Evolutionary conservation across 83 land plant species (phyloP).

Genomic region (Diphasiastrum complanatum): DNA sequence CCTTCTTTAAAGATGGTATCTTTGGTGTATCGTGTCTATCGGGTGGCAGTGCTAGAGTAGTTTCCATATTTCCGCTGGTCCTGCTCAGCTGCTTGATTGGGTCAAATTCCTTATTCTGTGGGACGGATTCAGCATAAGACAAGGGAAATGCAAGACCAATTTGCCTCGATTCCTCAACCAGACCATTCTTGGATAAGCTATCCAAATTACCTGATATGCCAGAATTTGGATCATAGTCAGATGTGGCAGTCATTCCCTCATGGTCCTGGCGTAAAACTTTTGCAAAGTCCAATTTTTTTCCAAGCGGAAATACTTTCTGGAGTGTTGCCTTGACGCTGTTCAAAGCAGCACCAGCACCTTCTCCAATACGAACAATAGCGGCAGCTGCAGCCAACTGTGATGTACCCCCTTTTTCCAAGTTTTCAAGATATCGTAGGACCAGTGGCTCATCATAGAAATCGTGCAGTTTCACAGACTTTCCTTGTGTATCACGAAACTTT

Average conservation of each 20-base stretch:
- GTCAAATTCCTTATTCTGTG: no score
- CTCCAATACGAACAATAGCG: constrained; percentile 79
- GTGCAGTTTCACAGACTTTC: constrained; percentile 47
- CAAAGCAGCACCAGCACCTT: constrained; percentile 73
- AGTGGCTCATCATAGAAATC: constrained; percentile 86
- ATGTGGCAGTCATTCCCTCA: neutral
- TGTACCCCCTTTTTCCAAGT: constrained; percentile 47
- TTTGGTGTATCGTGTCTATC: neutral
- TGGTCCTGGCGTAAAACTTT: neutral
- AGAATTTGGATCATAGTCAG: no score
- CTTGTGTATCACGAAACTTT: constrained; percentile 71
- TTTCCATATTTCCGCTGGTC: no score
- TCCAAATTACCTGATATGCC: no score
- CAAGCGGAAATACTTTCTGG: constrained; percentile 66
- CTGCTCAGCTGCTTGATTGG: no score
- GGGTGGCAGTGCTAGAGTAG: no score
- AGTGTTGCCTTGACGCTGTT: constrained; percentile 65
- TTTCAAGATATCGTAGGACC: constrained; percentile 75
- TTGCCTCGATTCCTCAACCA: no score
- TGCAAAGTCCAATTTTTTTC: constrained; percentile 19
- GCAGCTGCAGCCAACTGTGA: constrained; percentile 86
- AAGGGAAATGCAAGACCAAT: no score
- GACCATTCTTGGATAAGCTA: no score
- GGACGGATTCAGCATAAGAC: no score
- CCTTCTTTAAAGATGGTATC: neutral